phyloP scores from a whole-genome alignment of 2,329 filamentous ascomycete genomes.

The Monosporascus sp. region DNA sequence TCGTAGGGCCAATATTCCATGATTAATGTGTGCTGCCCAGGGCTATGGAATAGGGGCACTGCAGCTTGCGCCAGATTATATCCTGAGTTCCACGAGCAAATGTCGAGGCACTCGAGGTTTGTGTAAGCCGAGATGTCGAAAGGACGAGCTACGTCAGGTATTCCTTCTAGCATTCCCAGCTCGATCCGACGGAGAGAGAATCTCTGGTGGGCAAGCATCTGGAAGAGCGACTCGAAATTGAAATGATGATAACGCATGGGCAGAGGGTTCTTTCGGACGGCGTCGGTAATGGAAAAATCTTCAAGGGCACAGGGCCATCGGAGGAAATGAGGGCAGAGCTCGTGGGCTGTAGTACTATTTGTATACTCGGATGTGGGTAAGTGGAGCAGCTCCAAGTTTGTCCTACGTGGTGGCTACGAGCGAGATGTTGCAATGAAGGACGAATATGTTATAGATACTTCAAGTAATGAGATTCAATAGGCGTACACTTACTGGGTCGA shows the following conservation, averaged over 20 bases:
- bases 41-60: background rate
- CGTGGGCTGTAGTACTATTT: background rate
- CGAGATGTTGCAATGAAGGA: no score
- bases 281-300: background rate
- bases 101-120: background rate
- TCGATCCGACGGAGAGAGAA: background rate
- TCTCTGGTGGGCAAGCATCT: background rate
- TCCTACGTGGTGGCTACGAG: background rate
- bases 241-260: background rate
- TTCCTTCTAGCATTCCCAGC: background rate
- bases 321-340: background rate
- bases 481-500: no score
- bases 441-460: no score
- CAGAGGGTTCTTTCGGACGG: slow-evolving; percentile 2
- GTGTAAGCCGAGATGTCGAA: background rate
- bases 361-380: background rate
- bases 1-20: background rate
- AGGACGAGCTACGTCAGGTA: background rate
- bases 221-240: background rate
- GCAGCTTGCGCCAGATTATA: background rate
- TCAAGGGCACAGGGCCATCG: background rate
- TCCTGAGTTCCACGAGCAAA: background rate
- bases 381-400: background rate
- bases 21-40: background rate
- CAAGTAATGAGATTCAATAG: no score